Evolutionary conservation across 345 rosid species (phyloP).

Genomic region (Reutealis trisperma): DNA sequence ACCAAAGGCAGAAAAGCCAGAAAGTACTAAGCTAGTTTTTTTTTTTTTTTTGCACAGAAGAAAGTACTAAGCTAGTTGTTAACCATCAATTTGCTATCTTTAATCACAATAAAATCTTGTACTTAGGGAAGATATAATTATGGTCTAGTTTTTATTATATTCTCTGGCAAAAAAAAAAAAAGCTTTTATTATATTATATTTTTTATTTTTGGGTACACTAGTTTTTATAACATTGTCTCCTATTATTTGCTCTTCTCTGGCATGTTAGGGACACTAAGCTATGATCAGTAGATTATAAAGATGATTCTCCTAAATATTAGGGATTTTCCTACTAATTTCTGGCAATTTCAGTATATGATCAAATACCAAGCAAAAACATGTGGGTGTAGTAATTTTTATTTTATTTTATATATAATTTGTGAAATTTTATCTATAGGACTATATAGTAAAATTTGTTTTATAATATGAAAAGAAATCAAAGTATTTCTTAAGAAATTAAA

Average conservation of each 20-base stretch:
- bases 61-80: constrained; percentile 6
- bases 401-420: no score
- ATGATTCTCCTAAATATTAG: constrained; percentile 23
- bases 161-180: no score
- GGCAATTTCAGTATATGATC: neutral
- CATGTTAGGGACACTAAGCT: constrained; percentile 6
- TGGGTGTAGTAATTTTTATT: no score
- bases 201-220: no score
- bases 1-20: constrained; percentile 5
- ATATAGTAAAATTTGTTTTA: neutral
- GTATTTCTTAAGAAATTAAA: constrained; percentile 25
- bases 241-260: neutral
- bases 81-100: neutral
- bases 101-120: neutral
- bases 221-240: constrained; percentile 9
- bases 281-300: neutral
- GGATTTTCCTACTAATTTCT: constrained; percentile 4
- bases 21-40: neutral
- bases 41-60: no score
- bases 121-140: neutral
- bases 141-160: neutral
- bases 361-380: neutral
- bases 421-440: neutral
- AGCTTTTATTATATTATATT: no score
- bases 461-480: constrained; percentile 28